Evolutionary conservation across 805 yeast species (phyloP).

Genomic region (Clavispora fructus): DNA sequence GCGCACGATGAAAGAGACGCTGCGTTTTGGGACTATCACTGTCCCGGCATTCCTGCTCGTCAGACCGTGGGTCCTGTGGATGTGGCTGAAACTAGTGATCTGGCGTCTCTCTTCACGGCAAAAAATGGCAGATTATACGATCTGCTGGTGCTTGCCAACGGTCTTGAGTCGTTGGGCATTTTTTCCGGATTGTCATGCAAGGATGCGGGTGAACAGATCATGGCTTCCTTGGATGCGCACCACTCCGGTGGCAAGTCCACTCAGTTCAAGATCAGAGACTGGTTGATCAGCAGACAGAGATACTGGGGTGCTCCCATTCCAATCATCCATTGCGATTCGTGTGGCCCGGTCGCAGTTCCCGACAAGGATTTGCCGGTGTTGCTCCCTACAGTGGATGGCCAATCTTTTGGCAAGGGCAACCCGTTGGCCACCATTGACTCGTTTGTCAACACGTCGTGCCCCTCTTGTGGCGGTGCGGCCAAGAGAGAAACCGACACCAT

Average conservation of each 20-base stretch:
- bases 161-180: constrained; percentile 23
- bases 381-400: constrained; percentile 59
- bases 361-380: constrained; percentile 78
- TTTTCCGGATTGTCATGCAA: constrained; percentile 45
- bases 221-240: constrained; percentile 31
- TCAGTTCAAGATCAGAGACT: constrained; percentile 74
- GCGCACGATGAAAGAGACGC: constrained; percentile 85
- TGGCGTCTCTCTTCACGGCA: constrained; percentile 42
- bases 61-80: constrained; percentile 43
- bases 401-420: constrained; percentile 58
- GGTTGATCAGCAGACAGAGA: constrained; percentile 92
- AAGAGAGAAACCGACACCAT: constrained; percentile 93
- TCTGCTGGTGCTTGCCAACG: constrained; percentile 19
- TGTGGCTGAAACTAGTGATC: constrained; percentile 6
- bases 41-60: constrained; percentile 38
- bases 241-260: constrained; percentile 44
- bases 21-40: constrained; percentile 70
- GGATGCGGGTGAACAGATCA: constrained; percentile 50
- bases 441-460: constrained; percentile 74
- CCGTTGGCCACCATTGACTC: constrained; percentile 55
- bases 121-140: constrained; percentile 39
- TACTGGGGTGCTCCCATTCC: constrained; percentile 99
- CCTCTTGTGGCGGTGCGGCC: constrained; percentile 69
- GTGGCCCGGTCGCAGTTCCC: constrained; percentile 94
- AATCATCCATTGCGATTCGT: constrained; percentile 74